Evolutionary conservation across 805 yeast species (phyloP).

Genomic region (Saturnispora hagleri): DNA sequence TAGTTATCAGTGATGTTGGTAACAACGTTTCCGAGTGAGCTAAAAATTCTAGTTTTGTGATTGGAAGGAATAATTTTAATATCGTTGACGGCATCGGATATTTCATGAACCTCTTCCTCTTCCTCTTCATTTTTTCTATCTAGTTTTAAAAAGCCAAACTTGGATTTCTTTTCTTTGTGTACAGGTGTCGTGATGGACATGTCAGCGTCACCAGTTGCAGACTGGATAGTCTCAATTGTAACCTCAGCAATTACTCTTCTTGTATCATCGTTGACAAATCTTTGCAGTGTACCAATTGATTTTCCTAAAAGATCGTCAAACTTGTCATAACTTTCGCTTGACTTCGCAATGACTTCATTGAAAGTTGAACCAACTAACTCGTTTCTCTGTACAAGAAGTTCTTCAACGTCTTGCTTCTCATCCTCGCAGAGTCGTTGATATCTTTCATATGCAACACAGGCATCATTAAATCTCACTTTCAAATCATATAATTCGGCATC

Average conservation of each 20-base stretch:
- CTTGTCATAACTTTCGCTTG: constrained; percentile 30
- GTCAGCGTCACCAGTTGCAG: constrained; percentile 71
- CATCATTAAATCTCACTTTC: constrained; percentile 39
- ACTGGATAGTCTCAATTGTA: constrained; percentile 81
- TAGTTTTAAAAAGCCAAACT: constrained; percentile 31
- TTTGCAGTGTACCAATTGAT: constrained; percentile 45
- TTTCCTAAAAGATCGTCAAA: constrained; percentile 46
- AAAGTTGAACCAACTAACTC: constrained; percentile 26
- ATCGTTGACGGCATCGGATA: constrained; percentile 24
- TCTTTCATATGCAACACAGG: constrained; percentile 31
- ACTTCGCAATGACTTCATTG: constrained; percentile 30
- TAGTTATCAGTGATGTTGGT: constrained; percentile 10
- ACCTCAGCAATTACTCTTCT: constrained; percentile 70
- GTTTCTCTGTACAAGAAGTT: constrained; percentile 28
- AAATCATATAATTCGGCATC: constrained; percentile 49
- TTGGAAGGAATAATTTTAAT: constrained; percentile 15
- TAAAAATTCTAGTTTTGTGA: constrained; percentile 22
- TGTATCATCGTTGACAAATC: constrained; percentile 67
- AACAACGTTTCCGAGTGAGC: constrained; percentile 16
- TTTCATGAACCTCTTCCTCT: constrained; percentile 21
- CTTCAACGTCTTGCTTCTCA: constrained; percentile 42
- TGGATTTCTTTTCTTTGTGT: constrained; percentile 48
- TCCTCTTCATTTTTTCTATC: constrained; percentile 13
- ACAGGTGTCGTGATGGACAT: constrained; percentile 46
- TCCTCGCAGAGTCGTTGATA: constrained; percentile 36